Conservation (phyloP, 2,329 filamentous ascomycete genomes). For the Beauveria sp. region DNA sequence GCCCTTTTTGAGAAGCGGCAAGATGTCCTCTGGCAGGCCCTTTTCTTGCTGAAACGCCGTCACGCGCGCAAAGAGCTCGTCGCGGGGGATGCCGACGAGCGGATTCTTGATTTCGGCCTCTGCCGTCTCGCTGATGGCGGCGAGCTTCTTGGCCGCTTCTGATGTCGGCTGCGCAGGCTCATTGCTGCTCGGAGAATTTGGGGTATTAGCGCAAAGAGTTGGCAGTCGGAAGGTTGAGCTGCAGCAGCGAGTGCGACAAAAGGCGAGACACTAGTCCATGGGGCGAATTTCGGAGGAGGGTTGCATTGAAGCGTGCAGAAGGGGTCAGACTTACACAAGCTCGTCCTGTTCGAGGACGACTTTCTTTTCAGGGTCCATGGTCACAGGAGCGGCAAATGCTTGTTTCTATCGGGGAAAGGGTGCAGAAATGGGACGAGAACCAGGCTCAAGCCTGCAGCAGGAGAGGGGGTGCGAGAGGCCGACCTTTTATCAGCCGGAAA, state of each 20-base stretch:
- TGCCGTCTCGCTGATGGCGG: slow-evolving; percentile 16
- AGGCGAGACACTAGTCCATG: not conserved
- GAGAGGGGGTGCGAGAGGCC: not conserved
- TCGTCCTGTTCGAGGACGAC: slow-evolving; percentile 7
- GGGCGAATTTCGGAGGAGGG: not conserved
- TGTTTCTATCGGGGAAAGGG: not conserved
- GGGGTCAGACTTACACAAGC: slow-evolving; percentile 1
- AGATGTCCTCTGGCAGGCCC: slow-evolving; percentile 36
- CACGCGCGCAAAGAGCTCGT: slow-evolving; percentile 46
- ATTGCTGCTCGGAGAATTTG: not conserved
- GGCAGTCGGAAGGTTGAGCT: not conserved
- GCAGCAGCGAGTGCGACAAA: not conserved
- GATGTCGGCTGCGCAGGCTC: not conserved
- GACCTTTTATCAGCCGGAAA: not conserved
- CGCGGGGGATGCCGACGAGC: slow-evolving; percentile 42
- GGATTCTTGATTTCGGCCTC: slow-evolving; percentile 35
- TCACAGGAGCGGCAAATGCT: not conserved
- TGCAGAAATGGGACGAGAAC: not conserved
- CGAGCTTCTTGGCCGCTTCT: slow-evolving; percentile 10
- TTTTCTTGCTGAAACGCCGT: slow-evolving; percentile 44
- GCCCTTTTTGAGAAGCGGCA: slow-evolving; percentile 28
- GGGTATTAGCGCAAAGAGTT: not conserved
- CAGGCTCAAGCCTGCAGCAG: not conserved
- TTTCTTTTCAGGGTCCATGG: slow-evolving; percentile 11
- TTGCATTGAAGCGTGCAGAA: not conserved